These are phyloP conservation scores for Straminergon stramineum DNA, from an alignment of 225 moss, liverwort and hornwort genomes.

Conservation along the genomic window DNA sequence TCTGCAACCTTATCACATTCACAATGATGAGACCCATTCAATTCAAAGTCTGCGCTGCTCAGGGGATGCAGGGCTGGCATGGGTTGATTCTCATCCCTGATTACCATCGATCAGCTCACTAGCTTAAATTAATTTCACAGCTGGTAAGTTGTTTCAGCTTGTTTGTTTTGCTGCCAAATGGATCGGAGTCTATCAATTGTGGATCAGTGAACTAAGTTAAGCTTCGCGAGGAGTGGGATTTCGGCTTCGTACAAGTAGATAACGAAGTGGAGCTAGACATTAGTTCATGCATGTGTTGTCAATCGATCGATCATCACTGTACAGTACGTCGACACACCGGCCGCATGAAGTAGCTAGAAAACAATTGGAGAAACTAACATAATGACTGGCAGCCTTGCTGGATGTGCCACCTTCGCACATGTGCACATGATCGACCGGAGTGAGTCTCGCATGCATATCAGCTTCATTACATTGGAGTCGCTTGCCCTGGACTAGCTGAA, in stretches of 20 bases:
- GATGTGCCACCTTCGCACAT: neutral
- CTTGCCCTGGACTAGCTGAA: neutral
- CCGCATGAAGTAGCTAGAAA: neutral
- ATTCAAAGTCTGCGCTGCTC: neutral
- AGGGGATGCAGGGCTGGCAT: neutral
- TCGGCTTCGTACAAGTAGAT: neutral
- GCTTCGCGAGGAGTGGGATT: too few relatives aligned
- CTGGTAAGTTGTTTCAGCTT: neutral
- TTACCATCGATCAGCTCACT: neutral
- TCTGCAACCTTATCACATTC: too few relatives aligned
- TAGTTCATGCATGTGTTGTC: neutral
- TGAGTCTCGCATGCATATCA: neutral
- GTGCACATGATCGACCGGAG: neutral
- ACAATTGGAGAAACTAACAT: neutral
- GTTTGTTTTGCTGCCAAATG: neutral
- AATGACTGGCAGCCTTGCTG: neutral
- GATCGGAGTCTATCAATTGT: neutral
- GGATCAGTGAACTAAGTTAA: too few relatives aligned
- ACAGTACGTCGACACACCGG: neutral
- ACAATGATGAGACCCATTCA: neutral
- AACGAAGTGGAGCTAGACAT: neutral
- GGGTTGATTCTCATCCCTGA: neutral
- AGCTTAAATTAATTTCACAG: neutral
- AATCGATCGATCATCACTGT: neutral
- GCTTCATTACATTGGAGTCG: neutral